Conservation (phyloP, 352 stramenopile genomes). For the Phytophthora pinifolia region DNA sequence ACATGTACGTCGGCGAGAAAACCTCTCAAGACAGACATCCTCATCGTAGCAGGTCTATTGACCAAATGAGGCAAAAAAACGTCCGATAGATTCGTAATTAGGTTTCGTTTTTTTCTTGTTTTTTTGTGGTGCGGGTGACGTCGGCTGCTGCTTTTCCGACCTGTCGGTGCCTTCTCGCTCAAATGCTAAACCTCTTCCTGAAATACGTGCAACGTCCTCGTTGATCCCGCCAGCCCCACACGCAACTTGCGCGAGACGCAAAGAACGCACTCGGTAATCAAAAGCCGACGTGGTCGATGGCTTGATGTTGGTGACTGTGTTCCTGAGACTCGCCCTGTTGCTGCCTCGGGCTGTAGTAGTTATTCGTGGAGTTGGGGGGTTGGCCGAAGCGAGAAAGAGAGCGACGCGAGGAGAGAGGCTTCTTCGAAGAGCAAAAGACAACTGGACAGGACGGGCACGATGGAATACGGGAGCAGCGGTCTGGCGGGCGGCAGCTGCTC, state of each 20-base stretch:
- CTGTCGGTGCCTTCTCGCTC: neutral
- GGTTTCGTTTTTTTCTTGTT: slow-evolving; percentile 35
- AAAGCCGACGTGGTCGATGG: slow-evolving; percentile 1
- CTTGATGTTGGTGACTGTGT: slow-evolving; percentile 16
- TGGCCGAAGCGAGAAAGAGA: neutral
- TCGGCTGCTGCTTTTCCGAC: slow-evolving; percentile 12
- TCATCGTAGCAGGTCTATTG: neutral
- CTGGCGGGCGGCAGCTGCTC: slow-evolving; percentile 3
- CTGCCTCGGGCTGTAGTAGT: slow-evolving; percentile 11
- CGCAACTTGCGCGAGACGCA: slow-evolving; percentile 8
- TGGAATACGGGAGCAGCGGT: slow-evolving; percentile 1
- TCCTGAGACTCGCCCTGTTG: slow-evolving; percentile 16
- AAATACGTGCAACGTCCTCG: neutral
- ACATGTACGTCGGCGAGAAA: slow-evolving; percentile 4
- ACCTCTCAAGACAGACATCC: neutral
- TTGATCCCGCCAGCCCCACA: slow-evolving; percentile 10
- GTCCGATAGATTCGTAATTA: slow-evolving; percentile 29
- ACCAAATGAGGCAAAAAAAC: slow-evolving; percentile 3
- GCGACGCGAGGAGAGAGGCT: neutral
- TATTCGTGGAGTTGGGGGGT: slow-evolving; percentile 1
- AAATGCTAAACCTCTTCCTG: neutral
- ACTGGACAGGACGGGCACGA: neutral
- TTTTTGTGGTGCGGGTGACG: slow-evolving; percentile 12
- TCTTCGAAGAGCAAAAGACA: slow-evolving; percentile 9
- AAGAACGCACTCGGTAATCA: slow-evolving; percentile 5